A percentile compares a stretch with the other conserved stretches of the same genome.
Evolutionary conservation across 371 early-diverging fungal genomes (phyloP).

Genomic region (Mucor indicus): DNA sequence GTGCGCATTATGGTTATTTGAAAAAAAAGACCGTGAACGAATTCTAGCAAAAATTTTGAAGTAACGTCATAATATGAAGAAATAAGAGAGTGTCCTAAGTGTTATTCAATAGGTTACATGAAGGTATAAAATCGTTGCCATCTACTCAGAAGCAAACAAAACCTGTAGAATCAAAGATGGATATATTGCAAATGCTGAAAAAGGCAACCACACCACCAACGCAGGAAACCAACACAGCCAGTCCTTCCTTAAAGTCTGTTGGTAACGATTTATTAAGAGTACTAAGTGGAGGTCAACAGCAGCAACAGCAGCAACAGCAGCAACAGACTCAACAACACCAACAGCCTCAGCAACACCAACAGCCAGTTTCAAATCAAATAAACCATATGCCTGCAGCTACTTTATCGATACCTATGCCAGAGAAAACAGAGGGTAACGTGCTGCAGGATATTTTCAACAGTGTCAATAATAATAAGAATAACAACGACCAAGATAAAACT

Average conservation of each 20-base stretch:
- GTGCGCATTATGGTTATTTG: slow-evolving; percentile 76
- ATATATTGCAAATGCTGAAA: slow-evolving; percentile 34
- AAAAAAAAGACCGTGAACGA: slow-evolving; percentile 62
- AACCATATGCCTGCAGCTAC: slow-evolving; percentile 1
- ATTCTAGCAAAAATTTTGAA: slow-evolving; percentile 55
- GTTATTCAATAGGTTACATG: slow-evolving; percentile 19
- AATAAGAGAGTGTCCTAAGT: slow-evolving; percentile 10
- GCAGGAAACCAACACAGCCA: slow-evolving; percentile 5
- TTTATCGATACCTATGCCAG: slow-evolving; percentile 7
- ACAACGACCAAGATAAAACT: not conserved
- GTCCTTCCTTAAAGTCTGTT: slow-evolving; percentile 5
- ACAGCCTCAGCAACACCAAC: slow-evolving; percentile 10
- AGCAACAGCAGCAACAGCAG: slow-evolving; percentile 5
- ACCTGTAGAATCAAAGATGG: slow-evolving; percentile 14
- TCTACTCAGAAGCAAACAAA: slow-evolving; percentile 1
- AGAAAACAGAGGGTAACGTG: slow-evolving; percentile 9
- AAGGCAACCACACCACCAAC: slow-evolving; percentile 13
- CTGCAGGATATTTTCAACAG: slow-evolving; percentile 5
- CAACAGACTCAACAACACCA: slow-evolving; percentile 6
- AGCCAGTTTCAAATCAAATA: too few species aligned
- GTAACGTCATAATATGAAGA: slow-evolving; percentile 34
- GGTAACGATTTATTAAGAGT: slow-evolving; percentile 12
- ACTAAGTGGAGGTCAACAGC: not conserved
- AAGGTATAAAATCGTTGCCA: slow-evolving; percentile 26
- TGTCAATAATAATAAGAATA: slow-evolving; percentile 1